phyloP scores from a whole-genome alignment of 1,284 basidiomycete genomes.

The Boletus sp. region DNA sequence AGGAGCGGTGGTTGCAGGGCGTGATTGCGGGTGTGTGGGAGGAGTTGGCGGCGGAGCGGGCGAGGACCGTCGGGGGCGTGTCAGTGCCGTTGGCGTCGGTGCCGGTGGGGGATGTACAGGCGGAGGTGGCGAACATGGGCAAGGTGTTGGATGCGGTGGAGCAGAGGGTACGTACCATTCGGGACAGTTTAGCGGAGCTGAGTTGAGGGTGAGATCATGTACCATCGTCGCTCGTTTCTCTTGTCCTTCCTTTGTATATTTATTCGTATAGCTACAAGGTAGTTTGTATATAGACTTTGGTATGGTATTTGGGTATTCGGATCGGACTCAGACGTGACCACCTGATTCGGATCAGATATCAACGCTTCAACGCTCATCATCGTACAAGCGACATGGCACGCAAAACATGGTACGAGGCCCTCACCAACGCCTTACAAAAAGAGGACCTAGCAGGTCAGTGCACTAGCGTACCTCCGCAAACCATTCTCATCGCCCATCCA shows the following conservation, averaged over 20 bases:
- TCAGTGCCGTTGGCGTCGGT: conserved; percentile 21
- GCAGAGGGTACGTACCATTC: conserved; percentile 51
- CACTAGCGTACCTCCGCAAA: too few relatives aligned
- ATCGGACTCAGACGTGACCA: too few relatives aligned
- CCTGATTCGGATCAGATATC: background rate
- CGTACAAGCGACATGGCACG: conserved; percentile 12
- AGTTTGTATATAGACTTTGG: too few relatives aligned
- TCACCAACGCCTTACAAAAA: conserved; percentile 49
- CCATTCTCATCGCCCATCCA: conserved; percentile 27
- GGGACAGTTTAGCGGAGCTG: conserved; percentile 37
- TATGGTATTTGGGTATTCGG: too few relatives aligned
- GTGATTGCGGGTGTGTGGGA: conserved; percentile 72
- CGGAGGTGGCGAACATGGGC: conserved; percentile 56
- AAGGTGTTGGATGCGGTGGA: conserved; percentile 61
- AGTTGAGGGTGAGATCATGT: conserved; percentile 17
- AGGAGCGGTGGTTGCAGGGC: conserved; percentile 73
- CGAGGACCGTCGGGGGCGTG: conserved; percentile 18
- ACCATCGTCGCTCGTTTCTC: background rate
- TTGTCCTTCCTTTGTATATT: background rate
- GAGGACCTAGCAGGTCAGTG: conserved; percentile 35
- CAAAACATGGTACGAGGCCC: conserved; percentile 51
- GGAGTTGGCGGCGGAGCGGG: conserved; percentile 55
- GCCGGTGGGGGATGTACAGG: conserved; percentile 42
- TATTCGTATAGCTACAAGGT: background rate
- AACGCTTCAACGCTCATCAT: too few relatives aligned